Evolutionary conservation across 2,329 filamentous ascomycete genomes (phyloP).

Genomic region (Pseudocercospora vitis): DNA sequence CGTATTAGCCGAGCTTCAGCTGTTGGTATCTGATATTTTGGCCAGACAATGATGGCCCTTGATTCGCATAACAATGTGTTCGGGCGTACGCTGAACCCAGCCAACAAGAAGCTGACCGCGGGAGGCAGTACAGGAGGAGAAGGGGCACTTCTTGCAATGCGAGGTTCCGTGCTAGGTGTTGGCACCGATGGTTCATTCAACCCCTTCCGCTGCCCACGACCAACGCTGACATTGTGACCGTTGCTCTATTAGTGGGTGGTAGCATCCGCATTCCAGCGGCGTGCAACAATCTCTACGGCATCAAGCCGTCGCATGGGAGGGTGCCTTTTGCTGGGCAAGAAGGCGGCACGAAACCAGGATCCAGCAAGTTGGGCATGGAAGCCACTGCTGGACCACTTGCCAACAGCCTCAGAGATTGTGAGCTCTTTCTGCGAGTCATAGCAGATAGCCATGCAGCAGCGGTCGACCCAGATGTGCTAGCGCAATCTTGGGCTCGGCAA

Average conservation of each 20-base stretch:
- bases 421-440: constrained; percentile 56
- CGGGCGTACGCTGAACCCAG: constrained; percentile 51
- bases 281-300: constrained; percentile 52
- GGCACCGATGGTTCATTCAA: constrained; percentile 47
- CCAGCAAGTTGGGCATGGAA: constrained; percentile 47
- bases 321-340: constrained; percentile 56
- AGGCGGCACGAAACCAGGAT: constrained; percentile 48
- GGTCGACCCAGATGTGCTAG: constrained; percentile 46
- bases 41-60: constrained; percentile 42
- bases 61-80: constrained; percentile 56
- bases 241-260: constrained; percentile 42
- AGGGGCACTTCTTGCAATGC: constrained; percentile 51
- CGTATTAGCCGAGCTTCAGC: background rate
- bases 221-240: background rate
- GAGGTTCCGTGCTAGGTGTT: constrained; percentile 52
- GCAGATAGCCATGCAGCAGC: constrained; percentile 55
- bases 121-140: constrained; percentile 57
- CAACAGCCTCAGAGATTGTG: constrained; percentile 52
- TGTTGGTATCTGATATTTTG: background rate
- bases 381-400: constrained; percentile 50
- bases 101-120: constrained; percentile 50
- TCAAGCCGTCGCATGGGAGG: constrained; percentile 48
- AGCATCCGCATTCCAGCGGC: constrained; percentile 52
- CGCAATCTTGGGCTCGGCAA: constrained; percentile 41
- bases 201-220: too few species aligned